Conservation (phyloP, 2,329 filamentous ascomycete species). For the Fusarium denticulatum region DNA sequence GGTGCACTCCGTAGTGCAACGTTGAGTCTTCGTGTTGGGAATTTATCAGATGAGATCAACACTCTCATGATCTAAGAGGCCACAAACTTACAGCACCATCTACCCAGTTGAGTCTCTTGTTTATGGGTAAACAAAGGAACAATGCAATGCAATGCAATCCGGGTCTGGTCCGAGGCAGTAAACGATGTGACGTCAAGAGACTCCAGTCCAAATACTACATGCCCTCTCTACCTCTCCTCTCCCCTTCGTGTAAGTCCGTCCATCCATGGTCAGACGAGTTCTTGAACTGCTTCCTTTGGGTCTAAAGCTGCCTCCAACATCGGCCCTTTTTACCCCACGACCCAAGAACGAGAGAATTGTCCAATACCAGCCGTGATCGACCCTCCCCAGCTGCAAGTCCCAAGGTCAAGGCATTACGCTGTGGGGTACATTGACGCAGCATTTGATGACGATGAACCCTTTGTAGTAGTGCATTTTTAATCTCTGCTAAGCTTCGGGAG, state of each 20-base stretch:
- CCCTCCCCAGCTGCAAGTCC: conserved; percentile 16
- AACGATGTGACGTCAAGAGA: conserved; percentile 12
- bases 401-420: not conserved
- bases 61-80: not conserved
- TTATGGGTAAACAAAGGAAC: not conserved
- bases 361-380: conserved; percentile 14
- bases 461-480: not conserved
- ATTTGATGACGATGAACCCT: conserved; percentile 22
- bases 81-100: not conserved
- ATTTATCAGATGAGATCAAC: not conserved
- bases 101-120: not conserved
- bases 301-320: conserved; percentile 9
- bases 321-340: conserved; percentile 40
- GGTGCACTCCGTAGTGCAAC: conserved; percentile 11
- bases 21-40: not conserved
- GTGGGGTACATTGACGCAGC: conserved; percentile 19
- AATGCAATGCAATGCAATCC: not conserved
- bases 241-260: not conserved
- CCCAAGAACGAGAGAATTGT: conserved; percentile 11
- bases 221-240: not conserved
- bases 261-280: conserved; percentile 1
- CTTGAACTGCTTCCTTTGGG: not conserved
- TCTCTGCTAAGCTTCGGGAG: not conserved
- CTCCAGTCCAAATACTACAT: not conserved
- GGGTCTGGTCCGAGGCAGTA: not conserved